Base-by-base conservation (phyloP, 805 yeast species). In the Lachancea waltii region DNA sequence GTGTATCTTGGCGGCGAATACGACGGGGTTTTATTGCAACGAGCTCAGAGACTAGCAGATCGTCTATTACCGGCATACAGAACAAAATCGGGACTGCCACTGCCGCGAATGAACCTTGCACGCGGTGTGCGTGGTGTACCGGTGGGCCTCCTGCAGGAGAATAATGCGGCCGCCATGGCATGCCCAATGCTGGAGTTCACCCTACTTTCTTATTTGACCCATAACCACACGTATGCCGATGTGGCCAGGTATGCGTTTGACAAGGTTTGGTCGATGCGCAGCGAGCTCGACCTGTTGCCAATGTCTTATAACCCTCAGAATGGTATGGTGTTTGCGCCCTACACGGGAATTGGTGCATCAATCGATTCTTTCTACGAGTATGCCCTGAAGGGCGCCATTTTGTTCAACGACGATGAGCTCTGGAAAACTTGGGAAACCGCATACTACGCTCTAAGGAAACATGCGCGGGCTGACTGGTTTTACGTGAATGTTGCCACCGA, bases 291-390 rank as follows among this genome's bases (percentile, higher is more conserved):
- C 46, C 63, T 90, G 20, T 50, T 90, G 10, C 95, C 95, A 2
- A 81, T 83, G 85, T 70, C 89, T 0, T 65, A 87, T 4, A 79
- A 81, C 43, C 81, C 89, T 0, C 50, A 66, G 1, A 60, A 67
- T 0, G 75, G 77, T 24, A 52, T 56, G 26, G 78, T 85, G 76
- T 60, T 67, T 28, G 81, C 81, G 40, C 56, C 70, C 0, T 60
- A 77, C 28, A 75, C 92, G 0, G 95, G 96, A 0, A 70, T 84
- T 7, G 97, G 97, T 2, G 97, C 97, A 0, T 82, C 95, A 2
- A 74, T 85, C 11, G 97, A 89, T 59, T 85, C 95, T 0, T 85
- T 85, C 52, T 89, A 81, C 55, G 97, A 89, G 53, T 85, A 87
- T 59, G 83, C 95, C 0, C 68, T 85, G 29, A 89, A 89, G 54